Evolutionary conservation across 352 stramenopile species (phyloP).

Genomic region (Pythium folliculosum): DNA sequence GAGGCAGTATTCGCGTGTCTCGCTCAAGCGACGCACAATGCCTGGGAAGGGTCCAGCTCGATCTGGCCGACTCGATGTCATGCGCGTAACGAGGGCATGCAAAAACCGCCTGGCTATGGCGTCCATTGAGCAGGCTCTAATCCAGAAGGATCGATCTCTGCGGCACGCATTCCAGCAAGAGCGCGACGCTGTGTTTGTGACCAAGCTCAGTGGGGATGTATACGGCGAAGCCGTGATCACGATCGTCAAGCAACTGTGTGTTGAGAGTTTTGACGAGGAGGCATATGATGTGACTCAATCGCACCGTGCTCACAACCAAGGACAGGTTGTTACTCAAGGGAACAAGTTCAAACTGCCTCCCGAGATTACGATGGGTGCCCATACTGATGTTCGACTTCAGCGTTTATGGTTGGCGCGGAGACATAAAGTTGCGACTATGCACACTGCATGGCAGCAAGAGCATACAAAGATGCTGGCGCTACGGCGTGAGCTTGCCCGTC

Average conservation of each 20-base stretch:
- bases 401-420: conserved; percentile 47
- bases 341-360: neutral
- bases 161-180: conserved; percentile 35
- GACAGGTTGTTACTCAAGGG: conserved; percentile 1
- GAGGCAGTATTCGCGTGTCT: conserved; percentile 35
- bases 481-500: conserved; percentile 48
- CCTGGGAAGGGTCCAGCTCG: conserved; percentile 9
- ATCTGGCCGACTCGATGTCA: conserved; percentile 43
- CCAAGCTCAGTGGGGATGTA: conserved; percentile 29
- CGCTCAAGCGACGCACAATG: conserved; percentile 24
- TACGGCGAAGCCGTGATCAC: conserved; percentile 30
- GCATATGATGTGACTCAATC: conserved; percentile 9
- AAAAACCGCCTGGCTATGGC: conserved; percentile 73
- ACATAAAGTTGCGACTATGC: conserved; percentile 37
- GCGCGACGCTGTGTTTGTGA: conserved; percentile 30
- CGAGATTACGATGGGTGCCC: neutral
- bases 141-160: conserved; percentile 37
- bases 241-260: conserved; percentile 32
- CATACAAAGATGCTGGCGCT: conserved; percentile 47
- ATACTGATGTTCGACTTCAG: conserved; percentile 31
- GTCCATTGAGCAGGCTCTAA: conserved; percentile 45
- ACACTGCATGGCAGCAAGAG: conserved; percentile 48
- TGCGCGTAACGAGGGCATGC: conserved; percentile 49
- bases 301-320: conserved; percentile 8
- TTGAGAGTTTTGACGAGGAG: conserved; percentile 30